Evolutionary conservation across 192 early-diverging fungal genomes (phyloP), one percentile per base, ranked within the genome.

Genomic region (Radiomyces spectabilis): DNA sequence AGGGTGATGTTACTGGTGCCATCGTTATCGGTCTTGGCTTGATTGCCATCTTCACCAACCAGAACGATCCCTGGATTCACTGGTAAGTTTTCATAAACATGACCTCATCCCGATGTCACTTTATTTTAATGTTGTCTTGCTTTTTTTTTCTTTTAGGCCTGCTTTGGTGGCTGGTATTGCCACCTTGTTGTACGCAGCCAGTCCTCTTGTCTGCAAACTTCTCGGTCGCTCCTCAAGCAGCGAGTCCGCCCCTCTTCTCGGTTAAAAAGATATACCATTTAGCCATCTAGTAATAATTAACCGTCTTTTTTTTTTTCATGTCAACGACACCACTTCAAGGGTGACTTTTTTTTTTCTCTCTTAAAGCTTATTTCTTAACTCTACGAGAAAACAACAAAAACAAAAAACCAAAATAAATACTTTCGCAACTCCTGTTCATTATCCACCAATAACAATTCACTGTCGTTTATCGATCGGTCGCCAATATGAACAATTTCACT

Each of bases 1-100:
- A 73, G 59, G 82, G 82, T 33, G 84, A 86, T 71, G 50, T 83
- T 22, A 63, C 79, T 12, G 84, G 84, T 38, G 69, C 84, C 50
- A 54, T 84, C 51, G 78, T 82, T 19, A 77, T 86, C 60, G 75
- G 76, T 35, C 80, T 76, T 64, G 66, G 57, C 43, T 55, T 83
- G 26, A 67, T 73, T 45, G 76, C 66, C 43, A 66, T 80, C 53
- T 74, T 61, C 41, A 63, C 60, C 42, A 65, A 69, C 29, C 78
- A 80, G 51, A 18, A 57, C 8, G 61, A 66, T 25, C 12, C 63
- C 41, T 65, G 49, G 53, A 76, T 80, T 41, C 62, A 71, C 57
- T 80, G 75, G 75, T 31, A n/a, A n/a, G n/a, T n/a, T n/a, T n/a
- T n/a, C n/a, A n/a, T n/a, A n/a, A n/a, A n/a, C n/a, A n/a, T n/a